Evolutionary conservation across 2,329 filamentous ascomycete species (phyloP), one percentile per base, ranked within the genome.

Genomic region (Fusarium sp.): DNA sequence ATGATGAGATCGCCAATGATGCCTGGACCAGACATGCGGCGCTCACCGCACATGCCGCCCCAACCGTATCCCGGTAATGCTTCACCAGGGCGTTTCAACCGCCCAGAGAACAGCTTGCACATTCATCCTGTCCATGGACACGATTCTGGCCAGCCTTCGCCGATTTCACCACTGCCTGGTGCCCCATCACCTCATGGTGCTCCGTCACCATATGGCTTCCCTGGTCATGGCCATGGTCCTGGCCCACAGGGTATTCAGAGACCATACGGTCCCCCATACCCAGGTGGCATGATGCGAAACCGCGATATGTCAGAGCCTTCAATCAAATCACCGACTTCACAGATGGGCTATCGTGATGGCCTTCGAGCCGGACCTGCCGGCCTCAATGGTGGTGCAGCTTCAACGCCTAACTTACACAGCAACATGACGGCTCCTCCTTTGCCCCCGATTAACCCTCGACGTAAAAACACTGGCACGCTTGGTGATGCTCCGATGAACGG

Each of bases 381-480:
- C 68, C 60, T 79, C 15, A 74, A 79, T 3, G 69, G 71, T 2
- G 70, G 72, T 11, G 71, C 79, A 2, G 74, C 72, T 7, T 81
- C 80, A 14, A 79, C 79, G 7, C 78, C 81, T 1, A 80, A 81
- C 60, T 67, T 82, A 42, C 80, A 80, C 46, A 74, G 75, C 7
- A 76, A 72, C 13, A 70, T 74, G 18, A 59, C 73, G 26, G 81
- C 79, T 3, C 87, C 87, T 4, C 87, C 87, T 3, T 61, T 90
- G 36, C 87, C 87, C 4, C 87, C 87, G 3, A 86, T 90, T 74
- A 89, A 89, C 72, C 87, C 87, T 28, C 82, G 86, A 49, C 83
- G 87, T 11, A 83, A 85, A 54, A 83, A 82, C 10, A 77, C 82
- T 11, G 76, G 81, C 2, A 74, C 66, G 13, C 26, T 82, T n/a